These are phyloP conservation scores for Diphasiastrum complanatum DNA, from an alignment of 83 land plant genomes.

Conservation along the genomic window DNA sequence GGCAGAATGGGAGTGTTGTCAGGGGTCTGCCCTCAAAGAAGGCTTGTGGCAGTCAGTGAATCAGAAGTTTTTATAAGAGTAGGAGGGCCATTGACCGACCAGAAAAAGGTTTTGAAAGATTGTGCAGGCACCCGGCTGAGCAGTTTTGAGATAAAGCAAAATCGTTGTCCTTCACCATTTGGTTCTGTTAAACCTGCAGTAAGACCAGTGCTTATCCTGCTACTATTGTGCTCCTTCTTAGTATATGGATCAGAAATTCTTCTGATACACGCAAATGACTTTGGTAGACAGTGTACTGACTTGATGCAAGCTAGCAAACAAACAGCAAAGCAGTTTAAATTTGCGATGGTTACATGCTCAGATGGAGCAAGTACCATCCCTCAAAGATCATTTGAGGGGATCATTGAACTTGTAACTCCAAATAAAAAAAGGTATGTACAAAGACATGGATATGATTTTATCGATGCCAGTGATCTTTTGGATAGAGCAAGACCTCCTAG, in stretches of 20 bases:
- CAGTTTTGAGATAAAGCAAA: too few species aligned
- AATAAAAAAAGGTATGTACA: too few species aligned
- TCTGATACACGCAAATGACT: conserved; percentile 3
- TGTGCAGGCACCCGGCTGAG: too few species aligned
- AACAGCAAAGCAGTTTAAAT: neutral
- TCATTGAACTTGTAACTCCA: conserved; percentile 12
- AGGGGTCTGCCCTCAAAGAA: too few species aligned
- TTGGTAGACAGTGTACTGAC: conserved; percentile 9
- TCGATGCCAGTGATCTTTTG: conserved; percentile 13
- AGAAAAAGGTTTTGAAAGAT: too few species aligned
- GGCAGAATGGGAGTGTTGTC: too few species aligned
- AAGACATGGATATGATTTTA: conserved; percentile 15
- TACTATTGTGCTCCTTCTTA: neutral
- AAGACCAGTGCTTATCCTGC: neutral
- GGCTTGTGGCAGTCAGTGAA: too few species aligned
- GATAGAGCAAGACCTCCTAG: conserved; percentile 9
- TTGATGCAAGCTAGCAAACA: neutral
- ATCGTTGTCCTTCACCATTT: too few species aligned
- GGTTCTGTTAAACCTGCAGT: neutral
- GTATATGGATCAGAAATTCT: conserved; percentile 8
- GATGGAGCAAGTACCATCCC: conserved; percentile 9
- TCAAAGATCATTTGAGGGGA: conserved; percentile 7
- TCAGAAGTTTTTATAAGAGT: too few species aligned
- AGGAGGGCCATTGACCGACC: too few species aligned
- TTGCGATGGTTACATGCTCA: conserved; percentile 17